Evolutionary conservation across 768 basidiomycete genomes (phyloP).

Genomic region (Tubosaeta sp.): DNA sequence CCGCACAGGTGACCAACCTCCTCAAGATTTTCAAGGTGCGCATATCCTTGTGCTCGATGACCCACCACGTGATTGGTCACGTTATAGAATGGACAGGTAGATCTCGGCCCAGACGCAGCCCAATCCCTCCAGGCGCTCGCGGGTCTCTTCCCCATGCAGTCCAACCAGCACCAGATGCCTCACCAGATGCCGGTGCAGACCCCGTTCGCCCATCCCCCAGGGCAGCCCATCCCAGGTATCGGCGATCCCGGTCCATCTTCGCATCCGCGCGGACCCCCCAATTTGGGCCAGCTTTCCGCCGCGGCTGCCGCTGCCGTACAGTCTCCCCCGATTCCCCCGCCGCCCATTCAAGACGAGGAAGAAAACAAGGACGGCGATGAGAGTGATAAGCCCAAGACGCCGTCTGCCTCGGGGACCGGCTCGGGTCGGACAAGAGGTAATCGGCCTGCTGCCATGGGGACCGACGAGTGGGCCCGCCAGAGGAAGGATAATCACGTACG

Average conservation of each 20-base stretch:
- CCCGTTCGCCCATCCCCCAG: conserved; percentile 8
- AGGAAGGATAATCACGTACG: conserved; percentile 80
- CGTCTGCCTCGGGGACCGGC: conserved; percentile 23
- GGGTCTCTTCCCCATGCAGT: conserved; percentile 29
- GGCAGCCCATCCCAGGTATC: conserved; percentile 39
- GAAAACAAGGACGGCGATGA: conserved; percentile 27
- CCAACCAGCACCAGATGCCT: conserved; percentile 6
- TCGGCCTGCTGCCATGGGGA: conserved; percentile 60
- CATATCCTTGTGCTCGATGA: not conserved
- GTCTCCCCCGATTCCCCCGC: conserved; percentile 24
- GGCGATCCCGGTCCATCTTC: conserved; percentile 71
- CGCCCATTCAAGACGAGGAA: conserved; percentile 18
- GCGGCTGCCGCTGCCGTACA: conserved; percentile 43
- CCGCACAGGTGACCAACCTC: conserved; percentile 55
- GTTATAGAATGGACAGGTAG: conserved; percentile 45
- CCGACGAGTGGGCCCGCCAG: conserved; percentile 75
- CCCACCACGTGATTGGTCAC: conserved; percentile 26
- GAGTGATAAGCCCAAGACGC: conserved; percentile 19
- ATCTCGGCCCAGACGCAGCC: conserved; percentile 58
- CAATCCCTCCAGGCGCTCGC: conserved; percentile 54
- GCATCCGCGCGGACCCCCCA: conserved; percentile 65
- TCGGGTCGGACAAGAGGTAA: conserved; percentile 46
- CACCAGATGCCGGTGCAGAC: conserved; percentile 8
- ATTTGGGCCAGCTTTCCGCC: conserved; percentile 54
- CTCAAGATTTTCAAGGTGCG: conserved; percentile 60